Evolutionary conservation across 257 asterid genomes (phyloP).

Genomic region (Thymus mandschuricus): DNA sequence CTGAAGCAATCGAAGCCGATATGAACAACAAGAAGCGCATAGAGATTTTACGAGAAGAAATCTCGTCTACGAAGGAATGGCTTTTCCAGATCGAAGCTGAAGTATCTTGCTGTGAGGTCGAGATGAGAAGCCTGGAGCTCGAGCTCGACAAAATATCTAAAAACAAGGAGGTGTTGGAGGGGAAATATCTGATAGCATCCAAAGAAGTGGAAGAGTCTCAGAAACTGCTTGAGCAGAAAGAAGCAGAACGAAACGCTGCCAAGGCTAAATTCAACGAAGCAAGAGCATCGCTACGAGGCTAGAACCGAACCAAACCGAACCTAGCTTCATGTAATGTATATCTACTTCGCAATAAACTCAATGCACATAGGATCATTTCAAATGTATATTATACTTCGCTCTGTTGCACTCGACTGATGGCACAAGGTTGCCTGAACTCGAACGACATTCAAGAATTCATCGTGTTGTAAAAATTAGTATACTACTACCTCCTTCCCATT

Average conservation of each 20-base stretch:
- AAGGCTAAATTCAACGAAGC: slow-evolving; percentile 50
- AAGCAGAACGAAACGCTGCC: slow-evolving; percentile 43
- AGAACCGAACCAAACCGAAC: not conserved
- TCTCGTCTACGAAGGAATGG: slow-evolving; percentile 40
- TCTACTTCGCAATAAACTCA: not conserved
- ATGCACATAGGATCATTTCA: too few species aligned
- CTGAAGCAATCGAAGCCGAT: slow-evolving; percentile 23
- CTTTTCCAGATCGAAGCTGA: slow-evolving; percentile 42
- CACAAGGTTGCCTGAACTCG: too few species aligned
- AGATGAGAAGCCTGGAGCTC: slow-evolving; percentile 32
- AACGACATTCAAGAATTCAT: too few species aligned
- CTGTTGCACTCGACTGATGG: too few species aligned
- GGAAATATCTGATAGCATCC: slow-evolving; percentile 16
- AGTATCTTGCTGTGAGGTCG: slow-evolving; percentile 34
- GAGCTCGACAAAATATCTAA: slow-evolving; percentile 29
- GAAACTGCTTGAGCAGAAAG: slow-evolving; percentile 34
- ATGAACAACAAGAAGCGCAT: slow-evolving; percentile 19
- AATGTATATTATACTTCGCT: too few species aligned
- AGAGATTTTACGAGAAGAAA: slow-evolving; percentile 28
- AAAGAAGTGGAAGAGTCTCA: slow-evolving; percentile 43
- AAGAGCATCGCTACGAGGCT: slow-evolving; percentile 40
- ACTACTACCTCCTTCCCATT: too few species aligned
- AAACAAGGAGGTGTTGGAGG: slow-evolving; percentile 39
- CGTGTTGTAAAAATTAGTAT: too few species aligned
- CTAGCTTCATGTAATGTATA: slow-evolving; percentile 13